These are phyloP conservation scores for Melaleuca alternifolia DNA, from an alignment of 345 rosid species.

Conservation along the genomic window DNA sequence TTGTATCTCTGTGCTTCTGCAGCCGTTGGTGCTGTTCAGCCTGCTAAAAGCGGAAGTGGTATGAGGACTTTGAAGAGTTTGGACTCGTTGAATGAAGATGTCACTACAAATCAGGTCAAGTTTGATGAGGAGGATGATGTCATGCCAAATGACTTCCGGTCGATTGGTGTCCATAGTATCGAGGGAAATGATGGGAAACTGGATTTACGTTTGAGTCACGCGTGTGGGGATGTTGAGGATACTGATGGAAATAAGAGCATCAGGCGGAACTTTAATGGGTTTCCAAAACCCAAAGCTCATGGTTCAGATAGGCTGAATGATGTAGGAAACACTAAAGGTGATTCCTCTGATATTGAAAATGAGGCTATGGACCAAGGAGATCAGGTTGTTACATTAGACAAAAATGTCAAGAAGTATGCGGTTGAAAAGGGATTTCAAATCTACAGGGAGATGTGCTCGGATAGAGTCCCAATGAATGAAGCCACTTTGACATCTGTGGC, in stretches of 20 bases:
- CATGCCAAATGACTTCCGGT: neutral
- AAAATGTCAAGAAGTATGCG: constrained; percentile 41
- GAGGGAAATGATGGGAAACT: neutral
- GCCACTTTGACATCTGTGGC: constrained; percentile 53
- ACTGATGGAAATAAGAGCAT: neutral
- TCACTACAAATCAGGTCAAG: neutral
- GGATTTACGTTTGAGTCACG: neutral
- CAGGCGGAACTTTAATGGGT: constrained; percentile 2
- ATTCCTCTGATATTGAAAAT: neutral
- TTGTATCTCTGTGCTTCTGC: constrained; percentile 67
- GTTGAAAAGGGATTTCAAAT: constrained; percentile 49
- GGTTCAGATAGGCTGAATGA: neutral
- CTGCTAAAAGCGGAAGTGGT: constrained; percentile 49
- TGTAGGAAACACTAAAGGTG: neutral
- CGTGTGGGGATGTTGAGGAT: neutral
- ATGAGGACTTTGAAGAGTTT: constrained; percentile 13
- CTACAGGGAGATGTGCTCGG: constrained; percentile 33
- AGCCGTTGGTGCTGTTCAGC: constrained; percentile 49
- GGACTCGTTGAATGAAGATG: constrained; percentile 5
- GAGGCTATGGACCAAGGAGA: neutral
- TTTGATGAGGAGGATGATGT: neutral
- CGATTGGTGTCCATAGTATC: neutral
- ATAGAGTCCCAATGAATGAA: constrained; percentile 42
- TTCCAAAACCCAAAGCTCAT: neutral
- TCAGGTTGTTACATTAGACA: constrained; percentile 22